Conservation (phyloP, 352 stramenopile genomes). For the Pythium biforme region DNA sequence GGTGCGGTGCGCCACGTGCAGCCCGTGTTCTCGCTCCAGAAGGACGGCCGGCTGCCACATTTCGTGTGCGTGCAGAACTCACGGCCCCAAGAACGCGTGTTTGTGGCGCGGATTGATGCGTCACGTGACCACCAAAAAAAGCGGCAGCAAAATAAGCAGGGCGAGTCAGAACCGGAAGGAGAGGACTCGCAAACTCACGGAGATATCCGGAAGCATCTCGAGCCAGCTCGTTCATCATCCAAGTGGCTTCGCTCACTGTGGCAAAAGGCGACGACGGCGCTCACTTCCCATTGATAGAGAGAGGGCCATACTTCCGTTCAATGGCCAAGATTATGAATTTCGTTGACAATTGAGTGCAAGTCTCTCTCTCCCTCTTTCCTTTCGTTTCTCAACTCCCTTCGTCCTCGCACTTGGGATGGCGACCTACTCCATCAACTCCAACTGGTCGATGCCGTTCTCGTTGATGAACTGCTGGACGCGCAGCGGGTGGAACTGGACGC, state of each 20-base stretch:
- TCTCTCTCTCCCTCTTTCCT: no score
- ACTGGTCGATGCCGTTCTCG: constrained; percentile 2
- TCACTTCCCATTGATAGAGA: not conserved
- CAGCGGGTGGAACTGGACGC: not conserved
- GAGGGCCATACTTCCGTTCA: no score
- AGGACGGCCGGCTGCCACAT: constrained; percentile 20
- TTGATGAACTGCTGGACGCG: constrained; percentile 10
- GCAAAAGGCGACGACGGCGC: constrained; percentile 4
- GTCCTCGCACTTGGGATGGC: not conserved
- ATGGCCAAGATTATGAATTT: no score
- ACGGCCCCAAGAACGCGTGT: constrained; percentile 11
- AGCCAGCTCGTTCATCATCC: not conserved
- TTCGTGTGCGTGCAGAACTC: constrained; percentile 19
- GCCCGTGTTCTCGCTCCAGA: constrained; percentile 20
- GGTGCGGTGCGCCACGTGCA: not conserved
- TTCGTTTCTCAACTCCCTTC: not conserved
- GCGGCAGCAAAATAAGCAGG: not conserved
- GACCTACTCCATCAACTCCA: not conserved
- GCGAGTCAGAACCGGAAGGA: not conserved
- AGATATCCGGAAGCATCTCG: not conserved
- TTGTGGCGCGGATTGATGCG: constrained; percentile 5
- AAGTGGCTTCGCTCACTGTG: constrained; percentile 12
- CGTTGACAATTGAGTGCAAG: no score
- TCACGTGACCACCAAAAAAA: not conserved
- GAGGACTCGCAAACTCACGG: not conserved